Percentiles rank a stretch among this genome's conserved stretches.
Conservation (phyloP, 2,329 filamentous ascomycete species). For the Cryoendolithus antarcticus region DNA sequence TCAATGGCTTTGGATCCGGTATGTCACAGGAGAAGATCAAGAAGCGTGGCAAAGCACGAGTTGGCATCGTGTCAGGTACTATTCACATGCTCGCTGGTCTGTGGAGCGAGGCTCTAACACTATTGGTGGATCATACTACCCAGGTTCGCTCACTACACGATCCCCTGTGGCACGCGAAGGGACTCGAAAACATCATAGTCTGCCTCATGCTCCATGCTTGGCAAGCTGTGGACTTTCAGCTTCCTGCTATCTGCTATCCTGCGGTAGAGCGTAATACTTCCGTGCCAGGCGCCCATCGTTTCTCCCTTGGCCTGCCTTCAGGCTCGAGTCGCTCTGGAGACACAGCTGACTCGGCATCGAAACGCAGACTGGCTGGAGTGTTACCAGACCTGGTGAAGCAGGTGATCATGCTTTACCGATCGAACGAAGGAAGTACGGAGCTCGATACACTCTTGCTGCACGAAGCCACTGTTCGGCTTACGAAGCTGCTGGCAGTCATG, state of each 20-base stretch:
- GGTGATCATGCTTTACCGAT: constrained; percentile 61
- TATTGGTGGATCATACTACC: constrained; percentile 67
- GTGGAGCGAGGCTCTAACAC: constrained; percentile 77
- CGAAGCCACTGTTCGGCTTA: constrained; percentile 61
- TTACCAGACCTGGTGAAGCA: constrained; percentile 65
- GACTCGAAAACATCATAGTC: constrained; percentile 73
- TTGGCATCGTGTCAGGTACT: constrained; percentile 68
- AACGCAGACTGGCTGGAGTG: constrained; percentile 41
- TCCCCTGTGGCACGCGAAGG: constrained; percentile 95
- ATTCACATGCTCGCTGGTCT: constrained; percentile 80
- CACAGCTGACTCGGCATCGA: constrained; percentile 18
- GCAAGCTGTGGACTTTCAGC: constrained; percentile 69
- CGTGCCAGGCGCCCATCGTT: constrained; percentile 11
- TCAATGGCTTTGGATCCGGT: constrained; percentile 50
- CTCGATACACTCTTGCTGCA: constrained; percentile 57
- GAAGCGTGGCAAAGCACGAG: constrained; percentile 67
- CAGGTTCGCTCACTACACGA: constrained; percentile 71
- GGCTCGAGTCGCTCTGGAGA: constrained; percentile 1
- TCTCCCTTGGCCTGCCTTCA: constrained; percentile 4
- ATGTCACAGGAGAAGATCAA: constrained; percentile 49
- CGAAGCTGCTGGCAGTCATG: constrained; percentile 55
- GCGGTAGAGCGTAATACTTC: constrained; percentile 15
- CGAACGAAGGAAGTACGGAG: constrained; percentile 50
- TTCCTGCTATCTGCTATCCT: constrained; percentile 32
- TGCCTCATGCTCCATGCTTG: constrained; percentile 75